phyloP scores from a whole-genome alignment of 345 rosid species.

The Trapa bicornis region DNA sequence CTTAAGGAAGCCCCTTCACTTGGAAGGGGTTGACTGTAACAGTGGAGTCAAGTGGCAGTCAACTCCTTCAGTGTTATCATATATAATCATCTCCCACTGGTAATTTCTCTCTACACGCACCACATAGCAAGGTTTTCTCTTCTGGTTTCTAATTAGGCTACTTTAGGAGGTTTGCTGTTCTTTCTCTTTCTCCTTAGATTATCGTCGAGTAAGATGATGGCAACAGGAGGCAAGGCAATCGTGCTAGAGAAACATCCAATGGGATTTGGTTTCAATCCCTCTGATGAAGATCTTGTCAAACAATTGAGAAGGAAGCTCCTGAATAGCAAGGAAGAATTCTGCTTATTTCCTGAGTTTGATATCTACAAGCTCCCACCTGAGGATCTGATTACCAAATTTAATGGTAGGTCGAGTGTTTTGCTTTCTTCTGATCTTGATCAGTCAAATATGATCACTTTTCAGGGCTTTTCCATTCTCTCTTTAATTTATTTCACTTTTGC shows the following conservation, averaged over 20 bases:
- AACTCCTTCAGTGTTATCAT: too few relatives aligned
- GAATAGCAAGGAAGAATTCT: neutral
- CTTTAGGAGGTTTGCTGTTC: too few relatives aligned
- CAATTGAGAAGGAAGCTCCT: slow-evolving; percentile 3
- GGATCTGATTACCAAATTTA: slow-evolving; percentile 6
- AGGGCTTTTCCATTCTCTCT: neutral
- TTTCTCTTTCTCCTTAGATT: too few relatives aligned
- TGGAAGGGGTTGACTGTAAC: too few relatives aligned
- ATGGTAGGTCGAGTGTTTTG: neutral
- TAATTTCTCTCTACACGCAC: too few relatives aligned
- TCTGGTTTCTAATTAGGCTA: too few relatives aligned
- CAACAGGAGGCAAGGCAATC: neutral
- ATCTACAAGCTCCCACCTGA: slow-evolving; percentile 5
- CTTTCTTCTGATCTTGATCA: neutral
- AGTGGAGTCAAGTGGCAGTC: too few relatives aligned
- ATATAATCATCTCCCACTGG: too few relatives aligned
- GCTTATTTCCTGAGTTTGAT: slow-evolving; percentile 7
- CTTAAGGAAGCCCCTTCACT: too few relatives aligned
- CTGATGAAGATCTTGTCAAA: neutral
- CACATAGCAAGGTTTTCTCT: too few relatives aligned
- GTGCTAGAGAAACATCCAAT: neutral
- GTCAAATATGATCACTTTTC: neutral
- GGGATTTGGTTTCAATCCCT: slow-evolving; percentile 7
- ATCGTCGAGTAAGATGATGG: neutral
- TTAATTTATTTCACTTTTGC: neutral